Evolutionary conservation across 352 stramenopile species (phyloP).

Genomic region (Globisporangium apiculatum): DNA sequence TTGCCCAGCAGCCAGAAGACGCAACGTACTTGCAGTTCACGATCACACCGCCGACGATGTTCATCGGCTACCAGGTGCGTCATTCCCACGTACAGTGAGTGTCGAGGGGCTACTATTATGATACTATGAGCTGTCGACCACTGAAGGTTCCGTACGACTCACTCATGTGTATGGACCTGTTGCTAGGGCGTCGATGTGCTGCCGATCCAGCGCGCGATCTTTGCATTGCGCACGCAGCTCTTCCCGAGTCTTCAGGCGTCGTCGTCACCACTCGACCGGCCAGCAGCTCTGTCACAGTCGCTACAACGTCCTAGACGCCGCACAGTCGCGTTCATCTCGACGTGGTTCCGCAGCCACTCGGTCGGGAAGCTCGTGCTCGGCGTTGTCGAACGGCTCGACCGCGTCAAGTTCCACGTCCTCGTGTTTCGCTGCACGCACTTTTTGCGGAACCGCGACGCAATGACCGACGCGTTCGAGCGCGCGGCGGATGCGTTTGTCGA

Average conservation of each 20-base stretch:
- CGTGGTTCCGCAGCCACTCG: constrained; percentile 59
- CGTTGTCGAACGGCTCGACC: constrained; percentile 43
- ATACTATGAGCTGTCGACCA: too few species aligned
- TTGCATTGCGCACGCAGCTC: constrained; percentile 19
- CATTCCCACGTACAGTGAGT: too few species aligned
- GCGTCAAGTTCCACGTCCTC: constrained; percentile 37
- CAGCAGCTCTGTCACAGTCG: neutral
- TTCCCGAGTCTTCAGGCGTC: constrained; percentile 24
- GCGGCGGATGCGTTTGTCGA: constrained; percentile 43
- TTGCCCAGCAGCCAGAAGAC: constrained; percentile 21
- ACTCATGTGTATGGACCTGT: neutral
- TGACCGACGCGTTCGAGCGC: constrained; percentile 31
- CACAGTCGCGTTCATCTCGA: constrained; percentile 50
- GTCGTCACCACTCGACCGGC: neutral
- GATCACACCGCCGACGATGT: constrained; percentile 60
- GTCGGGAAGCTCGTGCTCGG: constrained; percentile 58
- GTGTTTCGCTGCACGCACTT: constrained; percentile 56
- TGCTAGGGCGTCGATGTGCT: constrained; percentile 27
- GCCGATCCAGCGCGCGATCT: constrained; percentile 25
- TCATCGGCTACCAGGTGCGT: constrained; percentile 55
- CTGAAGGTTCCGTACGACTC: neutral
- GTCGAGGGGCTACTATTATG: too few species aligned
- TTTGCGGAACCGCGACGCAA: constrained; percentile 31
- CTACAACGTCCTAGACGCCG: constrained; percentile 3
- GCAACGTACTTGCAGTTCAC: constrained; percentile 42